A percentile compares a stretch with the other conserved stretches of the same genome.
Conservation (phyloP, 495 filamentous ascomycete genomes). For the Talaromyces borbonicus region DNA sequence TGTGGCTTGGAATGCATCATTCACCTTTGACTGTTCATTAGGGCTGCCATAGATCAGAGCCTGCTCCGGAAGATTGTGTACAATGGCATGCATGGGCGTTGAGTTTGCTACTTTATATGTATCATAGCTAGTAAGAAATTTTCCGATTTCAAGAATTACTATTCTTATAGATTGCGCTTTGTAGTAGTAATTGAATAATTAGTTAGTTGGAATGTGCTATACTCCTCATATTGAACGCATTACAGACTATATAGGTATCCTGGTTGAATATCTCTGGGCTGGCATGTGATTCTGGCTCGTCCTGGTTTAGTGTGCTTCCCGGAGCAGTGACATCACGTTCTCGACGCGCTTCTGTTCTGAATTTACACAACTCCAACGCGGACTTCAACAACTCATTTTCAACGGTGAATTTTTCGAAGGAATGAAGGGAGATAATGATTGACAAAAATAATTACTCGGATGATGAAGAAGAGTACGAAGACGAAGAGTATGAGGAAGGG, state of each 20-base stretch:
- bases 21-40: background rate
- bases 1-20: background rate
- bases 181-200: background rate
- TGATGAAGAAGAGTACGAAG: conserved; percentile 12
- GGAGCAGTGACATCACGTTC: conserved; percentile 3
- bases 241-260: too few relatives aligned
- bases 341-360: background rate
- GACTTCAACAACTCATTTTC: conserved; percentile 5
- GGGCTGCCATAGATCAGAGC: conserved; percentile 1
- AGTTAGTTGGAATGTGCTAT: background rate
- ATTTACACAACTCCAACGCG: conserved; percentile 10
- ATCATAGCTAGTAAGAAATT: conserved; percentile 6
- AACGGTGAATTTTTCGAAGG: background rate
- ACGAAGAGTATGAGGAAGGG: too few relatives aligned
- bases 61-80: conserved; percentile 5
- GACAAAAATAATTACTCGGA: conserved; percentile 22
- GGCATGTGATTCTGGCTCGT: conserved; percentile 3
- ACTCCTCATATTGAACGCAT: background rate
- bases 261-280: too few relatives aligned
- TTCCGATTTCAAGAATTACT: background rate
- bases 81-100: conserved; percentile 6
- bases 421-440: conserved; percentile 14
- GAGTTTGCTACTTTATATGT: conserved; percentile 6
- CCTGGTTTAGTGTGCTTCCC: background rate
- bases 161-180: background rate